Percentiles rank a stretch among this genome's conserved stretches.
phyloP scores from a whole-genome alignment of 2,329 filamentous ascomycete species.

The Fusarium foetens region DNA sequence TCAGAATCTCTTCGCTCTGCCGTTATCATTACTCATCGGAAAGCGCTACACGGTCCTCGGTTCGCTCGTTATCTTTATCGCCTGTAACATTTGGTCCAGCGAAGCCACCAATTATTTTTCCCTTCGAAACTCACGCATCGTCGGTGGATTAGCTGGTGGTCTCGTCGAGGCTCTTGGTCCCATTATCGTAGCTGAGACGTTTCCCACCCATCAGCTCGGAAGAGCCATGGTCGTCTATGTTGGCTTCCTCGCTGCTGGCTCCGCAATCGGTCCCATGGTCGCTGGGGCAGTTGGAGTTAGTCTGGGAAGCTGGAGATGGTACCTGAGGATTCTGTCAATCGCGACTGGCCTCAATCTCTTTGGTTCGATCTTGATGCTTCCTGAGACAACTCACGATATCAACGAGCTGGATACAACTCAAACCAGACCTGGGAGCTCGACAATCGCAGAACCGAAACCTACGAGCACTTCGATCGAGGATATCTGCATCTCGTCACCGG shows the following conservation, averaged over 20 bases:
- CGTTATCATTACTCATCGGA: background rate
- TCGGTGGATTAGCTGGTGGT: constrained; percentile 8
- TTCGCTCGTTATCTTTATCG: background rate
- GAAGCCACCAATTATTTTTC: background rate
- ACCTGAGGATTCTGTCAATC: background rate
- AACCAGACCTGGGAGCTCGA: background rate
- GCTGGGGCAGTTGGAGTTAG: background rate
- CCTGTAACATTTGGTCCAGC: constrained; percentile 5
- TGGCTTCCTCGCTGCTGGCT: constrained; percentile 1
- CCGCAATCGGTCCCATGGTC: background rate
- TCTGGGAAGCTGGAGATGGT: constrained; percentile 9
- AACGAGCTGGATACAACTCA: background rate
- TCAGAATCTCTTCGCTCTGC: constrained; percentile 9
- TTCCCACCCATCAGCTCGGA: background rate
- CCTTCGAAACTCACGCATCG: background rate
- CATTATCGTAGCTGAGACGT: constrained; percentile 13
- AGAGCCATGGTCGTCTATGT: constrained; percentile 12
- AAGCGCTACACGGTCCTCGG: background rate
- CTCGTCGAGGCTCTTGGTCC: constrained; percentile 10
- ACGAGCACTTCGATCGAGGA: background rate
- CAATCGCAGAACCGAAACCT: background rate
- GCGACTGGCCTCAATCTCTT: background rate
- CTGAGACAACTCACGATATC: background rate
- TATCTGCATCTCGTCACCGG: background rate
- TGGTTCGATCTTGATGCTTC: background rate